Conservation (phyloP, 768 basidiomycete genomes). For the Dentipellis fragilis region DNA sequence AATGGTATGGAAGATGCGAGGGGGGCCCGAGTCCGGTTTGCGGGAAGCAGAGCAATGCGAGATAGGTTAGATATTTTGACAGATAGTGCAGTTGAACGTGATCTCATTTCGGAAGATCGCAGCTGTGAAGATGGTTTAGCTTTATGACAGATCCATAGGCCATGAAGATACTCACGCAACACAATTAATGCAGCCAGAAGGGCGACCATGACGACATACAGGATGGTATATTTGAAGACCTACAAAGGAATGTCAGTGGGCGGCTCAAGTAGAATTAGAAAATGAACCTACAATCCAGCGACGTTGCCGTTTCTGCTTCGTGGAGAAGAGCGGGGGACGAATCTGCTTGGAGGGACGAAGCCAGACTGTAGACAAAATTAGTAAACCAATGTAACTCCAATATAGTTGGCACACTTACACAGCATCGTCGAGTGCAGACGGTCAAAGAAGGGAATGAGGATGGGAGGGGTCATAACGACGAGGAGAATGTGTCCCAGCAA, state of each 20-base stretch:
- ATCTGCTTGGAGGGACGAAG: constrained; percentile 92
- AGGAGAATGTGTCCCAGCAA: constrained; percentile 79
- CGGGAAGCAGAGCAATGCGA: constrained; percentile 10
- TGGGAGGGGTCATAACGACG: constrained; percentile 84
- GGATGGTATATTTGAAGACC: constrained; percentile 77
- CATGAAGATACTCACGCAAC: constrained; percentile 48
- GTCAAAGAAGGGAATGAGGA: constrained; percentile 86
- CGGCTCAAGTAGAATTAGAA: not conserved
- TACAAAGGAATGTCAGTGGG: constrained; percentile 16
- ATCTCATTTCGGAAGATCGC: constrained; percentile 75
- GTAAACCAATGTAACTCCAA: not conserved
- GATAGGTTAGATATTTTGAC: constrained; percentile 66
- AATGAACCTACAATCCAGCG: constrained; percentile 67
- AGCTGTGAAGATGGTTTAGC: constrained; percentile 32
- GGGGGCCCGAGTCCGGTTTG: constrained; percentile 7
- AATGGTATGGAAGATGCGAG: not conserved
- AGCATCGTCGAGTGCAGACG: constrained; percentile 78
- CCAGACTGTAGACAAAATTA: constrained; percentile 56
- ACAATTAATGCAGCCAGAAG: constrained; percentile 74
- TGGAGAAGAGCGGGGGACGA: constrained; percentile 85
- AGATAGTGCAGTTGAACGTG: constrained; percentile 70
- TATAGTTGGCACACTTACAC: constrained; percentile 4
- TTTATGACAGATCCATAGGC: constrained; percentile 10
- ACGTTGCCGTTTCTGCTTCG: constrained; percentile 86
- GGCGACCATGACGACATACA: constrained; percentile 71